Evolutionary conservation across 2,329 filamentous ascomycete genomes (phyloP).

Genomic region (Stenocarpella maydis): DNA sequence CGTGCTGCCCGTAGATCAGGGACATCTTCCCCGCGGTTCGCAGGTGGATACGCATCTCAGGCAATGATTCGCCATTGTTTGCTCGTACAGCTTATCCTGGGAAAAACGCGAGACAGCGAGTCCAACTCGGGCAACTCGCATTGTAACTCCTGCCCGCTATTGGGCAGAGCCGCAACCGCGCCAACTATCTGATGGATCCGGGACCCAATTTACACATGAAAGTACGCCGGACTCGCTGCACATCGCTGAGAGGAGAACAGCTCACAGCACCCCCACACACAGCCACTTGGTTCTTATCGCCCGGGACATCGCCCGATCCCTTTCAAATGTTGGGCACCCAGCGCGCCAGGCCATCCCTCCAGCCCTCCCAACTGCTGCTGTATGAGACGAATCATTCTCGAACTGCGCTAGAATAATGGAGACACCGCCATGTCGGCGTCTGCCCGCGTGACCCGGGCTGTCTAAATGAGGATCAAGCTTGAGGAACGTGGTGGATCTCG

Average conservation of each 20-base stretch:
- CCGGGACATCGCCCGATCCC: slow-evolving; percentile 14
- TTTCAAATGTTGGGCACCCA: background rate
- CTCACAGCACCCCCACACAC: slow-evolving; percentile 21
- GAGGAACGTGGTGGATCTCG: slow-evolving; percentile 20
- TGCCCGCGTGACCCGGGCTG: slow-evolving; percentile 16
- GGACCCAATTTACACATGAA: slow-evolving; percentile 14
- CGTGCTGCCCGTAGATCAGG: slow-evolving; percentile 22
- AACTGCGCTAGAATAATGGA: slow-evolving; percentile 20
- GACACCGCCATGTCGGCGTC: slow-evolving; percentile 31
- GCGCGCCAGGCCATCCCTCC: background rate
- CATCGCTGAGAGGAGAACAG: slow-evolving; percentile 18
- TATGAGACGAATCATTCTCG: slow-evolving; percentile 23
- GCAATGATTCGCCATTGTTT: slow-evolving; percentile 19
- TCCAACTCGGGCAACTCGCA: slow-evolving; percentile 2
- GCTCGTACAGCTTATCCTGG: background rate
- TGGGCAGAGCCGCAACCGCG: slow-evolving; percentile 3
- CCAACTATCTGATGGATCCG: slow-evolving; percentile 11
- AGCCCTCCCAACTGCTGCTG: too few relatives aligned
- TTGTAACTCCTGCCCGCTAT: background rate
- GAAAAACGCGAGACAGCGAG: slow-evolving; percentile 21
- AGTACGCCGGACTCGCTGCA: slow-evolving; percentile 12
- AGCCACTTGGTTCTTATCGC: slow-evolving; percentile 22
- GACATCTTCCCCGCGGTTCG: slow-evolving; percentile 18
- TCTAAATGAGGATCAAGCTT: slow-evolving; percentile 18
- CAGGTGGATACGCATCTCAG: slow-evolving; percentile 7